Base-by-base conservation (phyloP, 225 moss, liverwort and hornwort genomes). In the Lunularia cruciata region DNA sequence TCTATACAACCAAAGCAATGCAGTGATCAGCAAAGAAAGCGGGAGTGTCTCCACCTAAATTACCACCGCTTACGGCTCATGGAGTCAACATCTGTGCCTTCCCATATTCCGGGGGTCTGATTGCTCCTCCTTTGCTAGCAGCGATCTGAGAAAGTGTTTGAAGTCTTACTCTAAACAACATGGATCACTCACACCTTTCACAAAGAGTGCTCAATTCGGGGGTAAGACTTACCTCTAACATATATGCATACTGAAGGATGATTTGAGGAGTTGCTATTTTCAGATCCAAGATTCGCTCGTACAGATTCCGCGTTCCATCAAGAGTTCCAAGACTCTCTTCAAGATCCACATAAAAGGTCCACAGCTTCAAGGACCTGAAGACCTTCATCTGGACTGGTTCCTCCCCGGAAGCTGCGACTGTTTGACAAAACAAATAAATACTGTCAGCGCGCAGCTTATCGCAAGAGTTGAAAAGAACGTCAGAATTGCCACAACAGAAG, bases 311-410 rank as follows among this genome's bases (percentile, higher is more conserved):
- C 3, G 93, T 81, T 63, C 75, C 87, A 25, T 93, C 89, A 52
- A 98, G 78, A 16, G 87, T 86, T 64, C 96, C 91, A 73, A 93
- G 72, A 69, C 93, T 86, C 85, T 93, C 93, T 67, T 93, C 90
- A 80, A 98, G 78, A 78, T 98, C 92, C 8, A 96, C 96, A 70
- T 89, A 96, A 71, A 92, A 92, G 47, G 90, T 87, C 96, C 96
- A 96, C 40, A 96, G 72, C 78, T 90, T 96, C 75, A 96, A 62
- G 2, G 92, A 96, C 58, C 83, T 96, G 69, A 72, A 86, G 60
- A 92, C 70, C 65, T 85, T 89, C 82, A 92, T 81, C 73, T 96
- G 92, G 5, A 92, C 96, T 11, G 85, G 88, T 65, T 89, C 94
- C 47, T 91, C 94, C 33, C 96, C 96, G 70, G 83, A 77, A 36